Conservation (phyloP, 257 asterid genomes). For the Buddleja alternifolia region DNA sequence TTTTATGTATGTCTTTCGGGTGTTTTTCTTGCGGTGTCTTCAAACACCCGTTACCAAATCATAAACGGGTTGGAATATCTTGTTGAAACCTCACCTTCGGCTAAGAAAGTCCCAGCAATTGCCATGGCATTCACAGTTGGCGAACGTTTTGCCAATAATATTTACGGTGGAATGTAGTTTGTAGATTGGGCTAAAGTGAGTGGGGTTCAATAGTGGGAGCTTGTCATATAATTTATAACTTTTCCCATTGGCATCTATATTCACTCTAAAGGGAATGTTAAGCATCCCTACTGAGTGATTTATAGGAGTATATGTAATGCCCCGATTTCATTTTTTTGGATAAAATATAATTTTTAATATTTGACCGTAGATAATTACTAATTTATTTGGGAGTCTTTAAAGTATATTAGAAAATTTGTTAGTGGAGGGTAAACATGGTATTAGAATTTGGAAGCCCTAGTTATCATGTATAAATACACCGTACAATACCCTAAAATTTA, state of each 20-base stretch:
- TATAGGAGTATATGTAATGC: too few relatives aligned
- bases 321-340: too few relatives aligned
- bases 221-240: background rate
- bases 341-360: too few relatives aligned
- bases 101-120: conserved; percentile 71
- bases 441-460: too few relatives aligned
- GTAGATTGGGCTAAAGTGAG: conserved; percentile 91
- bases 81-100: conserved; percentile 75
- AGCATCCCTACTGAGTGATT: background rate
- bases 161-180: conserved; percentile 93
- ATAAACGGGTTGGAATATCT: conserved; percentile 77
- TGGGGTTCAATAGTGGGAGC: conserved; percentile 64
- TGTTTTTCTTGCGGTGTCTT: conserved; percentile 82
- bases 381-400: too few relatives aligned
- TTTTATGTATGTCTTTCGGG: conserved; percentile 42
- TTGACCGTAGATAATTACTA: too few relatives aligned
- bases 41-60: conserved; percentile 87
- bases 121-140: conserved; percentile 92
- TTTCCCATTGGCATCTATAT: background rate
- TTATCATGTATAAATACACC: too few relatives aligned
- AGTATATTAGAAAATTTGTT: too few relatives aligned
- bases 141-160: conserved; percentile 78
- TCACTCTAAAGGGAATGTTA: background rate
- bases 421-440: too few relatives aligned
- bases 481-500: too few relatives aligned